These are phyloP conservation scores for Mytilinidion resinicola DNA, from an alignment of 495 filamentous ascomycete genomes.

Conservation along the genomic window DNA sequence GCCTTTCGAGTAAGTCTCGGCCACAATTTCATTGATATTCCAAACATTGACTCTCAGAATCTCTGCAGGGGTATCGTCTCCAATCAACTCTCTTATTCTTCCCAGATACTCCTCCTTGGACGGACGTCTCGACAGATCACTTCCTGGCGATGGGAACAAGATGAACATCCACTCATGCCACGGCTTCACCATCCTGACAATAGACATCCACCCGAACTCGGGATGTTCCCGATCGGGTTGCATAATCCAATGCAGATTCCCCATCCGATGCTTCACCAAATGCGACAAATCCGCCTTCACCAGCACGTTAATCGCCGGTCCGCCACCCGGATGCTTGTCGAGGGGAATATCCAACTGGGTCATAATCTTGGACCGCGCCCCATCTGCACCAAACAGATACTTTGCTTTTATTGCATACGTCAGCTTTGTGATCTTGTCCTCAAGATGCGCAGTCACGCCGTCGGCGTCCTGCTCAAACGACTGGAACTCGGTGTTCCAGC, in stretches of 20 bases:
- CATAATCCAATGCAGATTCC: conserved; percentile 54
- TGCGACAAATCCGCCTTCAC: conserved; percentile 48
- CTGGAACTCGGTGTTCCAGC: conserved; percentile 40
- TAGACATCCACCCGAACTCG: conserved; percentile 38
- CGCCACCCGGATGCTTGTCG: conserved; percentile 6
- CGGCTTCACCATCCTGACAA: conserved; percentile 49
- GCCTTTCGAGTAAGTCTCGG: conserved; percentile 34
- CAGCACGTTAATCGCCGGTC: conserved; percentile 14
- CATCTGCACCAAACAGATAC: conserved; percentile 56
- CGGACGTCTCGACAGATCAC: conserved; percentile 32
- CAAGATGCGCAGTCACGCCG: conserved; percentile 35
- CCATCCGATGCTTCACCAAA: conserved; percentile 42
- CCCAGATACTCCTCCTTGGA: conserved; percentile 40
- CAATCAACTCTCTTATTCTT: conserved; percentile 45
- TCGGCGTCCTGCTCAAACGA: conserved; percentile 26
- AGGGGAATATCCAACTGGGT: conserved; percentile 9
- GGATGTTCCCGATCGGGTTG: conserved; percentile 43
- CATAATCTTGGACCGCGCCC: conserved; percentile 45
- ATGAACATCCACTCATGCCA: conserved; percentile 54
- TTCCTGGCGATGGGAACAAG: conserved; percentile 39
- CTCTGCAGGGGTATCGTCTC: conserved; percentile 43
- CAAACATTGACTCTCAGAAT: conserved; percentile 45
- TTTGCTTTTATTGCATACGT: conserved; percentile 44
- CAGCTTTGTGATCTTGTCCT: conserved; percentile 38
- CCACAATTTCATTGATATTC: conserved; percentile 49